phyloP scores from a whole-genome alignment of 306 rosid species.

The Senna tora region DNA sequence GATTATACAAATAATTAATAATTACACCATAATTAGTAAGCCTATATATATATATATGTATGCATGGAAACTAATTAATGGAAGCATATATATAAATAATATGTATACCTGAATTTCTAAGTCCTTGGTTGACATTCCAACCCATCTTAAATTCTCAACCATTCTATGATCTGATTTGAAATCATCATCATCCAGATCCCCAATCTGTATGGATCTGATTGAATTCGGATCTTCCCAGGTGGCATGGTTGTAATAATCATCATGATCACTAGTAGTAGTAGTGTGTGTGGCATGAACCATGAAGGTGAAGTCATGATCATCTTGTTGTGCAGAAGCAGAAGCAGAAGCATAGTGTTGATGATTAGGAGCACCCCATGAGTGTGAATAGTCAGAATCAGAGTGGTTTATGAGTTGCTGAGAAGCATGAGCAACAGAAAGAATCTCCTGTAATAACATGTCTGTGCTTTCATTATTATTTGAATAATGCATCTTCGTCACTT shows the following conservation, averaged over 20 bases:
- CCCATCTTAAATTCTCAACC: conserved; percentile 83
- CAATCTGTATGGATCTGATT: conserved; percentile 58
- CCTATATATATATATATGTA: too few relatives aligned
- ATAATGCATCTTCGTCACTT: conserved; percentile 51
- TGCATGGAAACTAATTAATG: too few relatives aligned
- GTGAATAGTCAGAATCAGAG: conserved; percentile 37
- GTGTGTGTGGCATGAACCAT: conserved; percentile 49
- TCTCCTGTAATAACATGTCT: conserved; percentile 82
- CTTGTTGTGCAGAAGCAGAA: conserved; percentile 17
- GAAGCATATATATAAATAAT: neutral
- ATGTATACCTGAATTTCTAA: conserved; percentile 36
- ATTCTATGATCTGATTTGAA: conserved; percentile 51
- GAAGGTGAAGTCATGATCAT: conserved; percentile 67
- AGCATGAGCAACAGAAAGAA: conserved; percentile 90
- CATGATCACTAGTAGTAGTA: conserved; percentile 15
- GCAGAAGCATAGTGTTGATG: conserved; percentile 43
- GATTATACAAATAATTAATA: neutral
- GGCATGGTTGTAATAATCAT: neutral
- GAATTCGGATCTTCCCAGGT: conserved; percentile 66
- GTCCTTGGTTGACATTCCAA: conserved; percentile 78
- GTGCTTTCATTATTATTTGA: conserved; percentile 44
- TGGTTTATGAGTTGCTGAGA: conserved; percentile 75
- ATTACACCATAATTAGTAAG: too few relatives aligned
- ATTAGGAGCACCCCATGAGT: conserved; percentile 35
- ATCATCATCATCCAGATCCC: conserved; percentile 55